A percentile compares a stretch with the other conserved stretches of the same genome.
Evolutionary conservation across 805 yeast species (phyloP).

Genomic region (Metschnikowia drakensbergensis): DNA sequence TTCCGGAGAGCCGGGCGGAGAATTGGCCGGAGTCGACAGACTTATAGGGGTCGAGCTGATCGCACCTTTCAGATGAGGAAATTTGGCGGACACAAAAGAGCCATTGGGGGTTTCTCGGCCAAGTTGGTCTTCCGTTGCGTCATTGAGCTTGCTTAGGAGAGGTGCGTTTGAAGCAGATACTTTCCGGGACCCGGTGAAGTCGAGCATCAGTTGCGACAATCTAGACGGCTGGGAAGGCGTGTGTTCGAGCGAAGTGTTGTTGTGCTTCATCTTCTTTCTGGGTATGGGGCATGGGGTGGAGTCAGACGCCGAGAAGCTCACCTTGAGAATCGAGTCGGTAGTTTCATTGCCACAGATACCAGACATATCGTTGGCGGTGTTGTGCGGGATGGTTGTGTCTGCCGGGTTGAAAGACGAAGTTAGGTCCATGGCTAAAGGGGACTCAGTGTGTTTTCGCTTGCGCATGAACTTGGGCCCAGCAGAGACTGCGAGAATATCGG

Average conservation of each 20-base stretch:
- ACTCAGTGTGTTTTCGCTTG: slow-evolving; percentile 25
- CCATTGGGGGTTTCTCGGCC: slow-evolving; percentile 10
- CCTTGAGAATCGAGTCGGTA: slow-evolving; percentile 17
- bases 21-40: slow-evolving; percentile 42
- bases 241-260: slow-evolving; percentile 13
- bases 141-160: slow-evolving; percentile 17
- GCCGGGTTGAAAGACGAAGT: slow-evolving; percentile 20
- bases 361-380: slow-evolving; percentile 18
- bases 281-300: slow-evolving; percentile 45
- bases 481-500: slow-evolving; percentile 5
- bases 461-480: slow-evolving; percentile 24
- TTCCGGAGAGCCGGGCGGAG: slow-evolving; percentile 33
- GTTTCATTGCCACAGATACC: slow-evolving; percentile 14
- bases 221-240: slow-evolving; percentile 23
- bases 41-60: slow-evolving; percentile 35
- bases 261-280: slow-evolving; percentile 33
- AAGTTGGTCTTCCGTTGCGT: slow-evolving; percentile 7
- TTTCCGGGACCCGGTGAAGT: slow-evolving; percentile 31
- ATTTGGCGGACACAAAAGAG: slow-evolving; percentile 4
- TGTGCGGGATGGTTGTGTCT: slow-evolving; percentile 10
- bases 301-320: slow-evolving; percentile 34
- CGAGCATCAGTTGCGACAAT: slow-evolving; percentile 22
- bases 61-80: slow-evolving; percentile 9
- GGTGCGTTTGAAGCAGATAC: slow-evolving; percentile 19
- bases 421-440: slow-evolving; percentile 25